Conservation (phyloP, 805 yeast species). For the Phaffomyces thermotolerans region DNA sequence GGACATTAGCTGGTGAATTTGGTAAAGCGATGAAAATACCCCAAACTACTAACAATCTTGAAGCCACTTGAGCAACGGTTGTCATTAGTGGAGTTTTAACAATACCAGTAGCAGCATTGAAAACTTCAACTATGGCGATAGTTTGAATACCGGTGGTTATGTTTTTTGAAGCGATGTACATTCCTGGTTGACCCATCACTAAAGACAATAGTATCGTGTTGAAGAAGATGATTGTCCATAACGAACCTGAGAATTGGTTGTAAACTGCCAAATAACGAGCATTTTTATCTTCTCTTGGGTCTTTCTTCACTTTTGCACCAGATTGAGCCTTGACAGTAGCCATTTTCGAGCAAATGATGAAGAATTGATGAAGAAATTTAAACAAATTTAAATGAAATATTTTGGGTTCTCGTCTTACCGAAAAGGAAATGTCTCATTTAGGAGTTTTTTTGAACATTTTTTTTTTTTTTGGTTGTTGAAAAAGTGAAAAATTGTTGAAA, state of each 20-base stretch:
- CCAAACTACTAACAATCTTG: conserved; percentile 73
- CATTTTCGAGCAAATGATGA: neutral
- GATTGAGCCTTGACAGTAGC: neutral
- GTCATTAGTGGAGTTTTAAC: conserved; percentile 84
- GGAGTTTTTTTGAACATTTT: conserved; percentile 1
- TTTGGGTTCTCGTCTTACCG: neutral
- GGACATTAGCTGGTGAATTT: conserved; percentile 50
- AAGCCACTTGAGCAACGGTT: conserved; percentile 79
- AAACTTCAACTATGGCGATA: conserved; percentile 71
- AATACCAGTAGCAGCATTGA: conserved; percentile 69
- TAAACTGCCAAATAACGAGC: conserved; percentile 33
- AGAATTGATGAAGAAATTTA: neutral
- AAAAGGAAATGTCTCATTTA: neutral
- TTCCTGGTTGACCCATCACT: conserved; percentile 54
- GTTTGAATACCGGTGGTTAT: conserved; percentile 66
- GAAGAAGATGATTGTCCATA: conserved; percentile 47
- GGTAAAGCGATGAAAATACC: conserved; percentile 81
- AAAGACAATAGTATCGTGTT: conserved; percentile 35
- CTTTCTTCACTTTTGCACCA: neutral
- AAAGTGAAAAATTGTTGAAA: neutral
- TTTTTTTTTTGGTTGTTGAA: neutral
- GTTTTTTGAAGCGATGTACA: conserved; percentile 51
- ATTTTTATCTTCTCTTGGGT: conserved; percentile 3
- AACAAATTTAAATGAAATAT: neutral
- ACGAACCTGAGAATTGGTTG: conserved; percentile 44